phyloP scores from a whole-genome alignment of 208 protist genomes.

The Trypanosoma brucei region DNA sequence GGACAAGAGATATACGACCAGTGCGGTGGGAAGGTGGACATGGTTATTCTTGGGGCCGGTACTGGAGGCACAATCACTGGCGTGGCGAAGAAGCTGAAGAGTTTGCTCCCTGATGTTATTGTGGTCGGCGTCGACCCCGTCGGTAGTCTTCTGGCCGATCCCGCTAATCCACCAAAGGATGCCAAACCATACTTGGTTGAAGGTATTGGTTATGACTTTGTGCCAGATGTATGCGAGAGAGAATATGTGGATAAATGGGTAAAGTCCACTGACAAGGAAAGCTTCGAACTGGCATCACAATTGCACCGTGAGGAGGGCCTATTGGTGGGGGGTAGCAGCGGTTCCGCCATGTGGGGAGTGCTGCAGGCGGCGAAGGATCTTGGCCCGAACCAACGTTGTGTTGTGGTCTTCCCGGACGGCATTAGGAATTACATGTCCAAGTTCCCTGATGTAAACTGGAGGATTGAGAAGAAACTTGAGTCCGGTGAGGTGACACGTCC shows the following conservation, averaged over 20 bases:
- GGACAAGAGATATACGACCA: constrained; percentile 95
- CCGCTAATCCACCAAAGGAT: constrained; percentile 44
- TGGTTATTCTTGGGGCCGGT: constrained; percentile 92
- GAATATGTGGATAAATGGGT: constrained; percentile 91
- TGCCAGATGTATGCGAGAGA: constrained; percentile 93
- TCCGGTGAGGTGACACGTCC: constrained; percentile 60
- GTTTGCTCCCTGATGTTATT: constrained; percentile 61
- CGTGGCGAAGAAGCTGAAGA: constrained; percentile 85
- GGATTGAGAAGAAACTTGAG: constrained; percentile 92
- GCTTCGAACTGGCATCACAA: constrained; percentile 91
- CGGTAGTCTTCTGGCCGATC: constrained; percentile 94
- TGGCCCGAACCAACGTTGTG: constrained; percentile 80
- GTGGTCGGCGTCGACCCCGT: constrained; percentile 96
- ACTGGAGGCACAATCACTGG: constrained; percentile 97
- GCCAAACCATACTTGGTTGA: constrained; percentile 90
- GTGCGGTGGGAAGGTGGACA: constrained; percentile 93
- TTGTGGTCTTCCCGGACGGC: constrained; percentile 94
- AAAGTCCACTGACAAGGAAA: constrained; percentile 92
- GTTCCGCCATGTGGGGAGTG: constrained; percentile 88
- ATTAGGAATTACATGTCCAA: constrained; percentile 98
- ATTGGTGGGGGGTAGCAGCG: constrained; percentile 93
- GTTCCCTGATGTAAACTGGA: constrained; percentile 95
- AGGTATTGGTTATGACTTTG: constrained; percentile 98
- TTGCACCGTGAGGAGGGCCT: constrained; percentile 95
- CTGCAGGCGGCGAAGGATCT: constrained; percentile 92